Conservation (phyloP, 257 asterid species). For the Fraxinus cuspidata region DNA sequence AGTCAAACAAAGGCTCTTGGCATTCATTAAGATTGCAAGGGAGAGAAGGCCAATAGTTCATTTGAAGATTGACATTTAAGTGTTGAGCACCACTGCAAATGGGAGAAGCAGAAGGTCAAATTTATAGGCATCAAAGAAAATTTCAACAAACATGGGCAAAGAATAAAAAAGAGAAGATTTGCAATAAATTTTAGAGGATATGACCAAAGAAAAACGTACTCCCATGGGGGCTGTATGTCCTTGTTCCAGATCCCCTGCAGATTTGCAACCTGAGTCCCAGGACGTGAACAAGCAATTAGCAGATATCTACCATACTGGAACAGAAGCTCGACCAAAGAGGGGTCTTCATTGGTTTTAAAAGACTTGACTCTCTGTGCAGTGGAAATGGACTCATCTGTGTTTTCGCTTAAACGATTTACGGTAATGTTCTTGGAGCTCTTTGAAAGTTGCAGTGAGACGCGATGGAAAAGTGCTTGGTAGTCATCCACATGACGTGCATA, state of each 20-base stretch:
- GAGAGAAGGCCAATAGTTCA: constrained; percentile 87
- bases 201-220: constrained; percentile 44
- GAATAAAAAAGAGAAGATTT: not conserved
- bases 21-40: constrained; percentile 72
- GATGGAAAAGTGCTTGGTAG: constrained; percentile 69
- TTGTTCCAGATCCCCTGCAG: constrained; percentile 85
- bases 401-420: constrained; percentile 6
- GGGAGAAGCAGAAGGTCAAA: constrained; percentile 16
- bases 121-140: not conserved
- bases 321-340: constrained; percentile 66
- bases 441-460: constrained; percentile 64
- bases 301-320: constrained; percentile 80
- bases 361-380: constrained; percentile 62
- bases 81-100: constrained; percentile 68
- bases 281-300: constrained; percentile 70
- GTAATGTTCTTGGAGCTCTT: constrained; percentile 30
- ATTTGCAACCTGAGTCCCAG: constrained; percentile 72
- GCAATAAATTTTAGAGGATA: not conserved
- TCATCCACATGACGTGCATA: constrained; percentile 67
- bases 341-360: constrained; percentile 66
- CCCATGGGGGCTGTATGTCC: constrained; percentile 67
- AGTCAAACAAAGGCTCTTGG: constrained; percentile 78
- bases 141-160: not conserved
- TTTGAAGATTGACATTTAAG: constrained; percentile 81
- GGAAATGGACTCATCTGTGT: constrained; percentile 25